Percentiles rank a stretch among this genome's conserved stretches.
phyloP scores from a whole-genome alignment of 805 yeast species.

The Isabelozyma rhagii region DNA sequence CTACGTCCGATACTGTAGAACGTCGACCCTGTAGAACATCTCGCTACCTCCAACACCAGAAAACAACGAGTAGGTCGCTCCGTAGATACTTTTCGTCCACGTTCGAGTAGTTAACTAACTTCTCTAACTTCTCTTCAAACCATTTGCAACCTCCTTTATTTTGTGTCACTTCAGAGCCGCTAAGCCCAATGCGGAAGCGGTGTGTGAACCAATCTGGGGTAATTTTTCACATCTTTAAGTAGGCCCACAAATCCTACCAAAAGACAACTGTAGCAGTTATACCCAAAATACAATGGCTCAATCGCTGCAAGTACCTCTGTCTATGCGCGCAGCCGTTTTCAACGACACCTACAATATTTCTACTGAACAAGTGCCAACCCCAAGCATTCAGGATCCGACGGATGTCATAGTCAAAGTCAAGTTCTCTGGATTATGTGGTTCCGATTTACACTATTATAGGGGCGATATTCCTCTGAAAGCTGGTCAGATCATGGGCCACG shows the following conservation, averaged over 20 bases:
- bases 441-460: slow-evolving; percentile 54
- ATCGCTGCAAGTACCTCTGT: slow-evolving; percentile 5
- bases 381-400: slow-evolving; percentile 29
- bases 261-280: neutral
- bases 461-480: slow-evolving; percentile 42
- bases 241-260: neutral
- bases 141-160: neutral
- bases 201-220: neutral
- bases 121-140: no score
- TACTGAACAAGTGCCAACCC: slow-evolving; percentile 38
- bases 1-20: neutral
- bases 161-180: neutral
- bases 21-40: neutral
- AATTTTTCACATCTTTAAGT: neutral
- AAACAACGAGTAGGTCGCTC: no score
- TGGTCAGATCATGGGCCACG: slow-evolving; percentile 50
- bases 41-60: neutral
- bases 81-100: no score
- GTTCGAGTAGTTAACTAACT: no score
- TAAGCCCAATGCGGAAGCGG: neutral
- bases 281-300: neutral
- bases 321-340: slow-evolving; percentile 52
- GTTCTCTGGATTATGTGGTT: slow-evolving; percentile 52
- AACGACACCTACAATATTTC: slow-evolving; percentile 40
- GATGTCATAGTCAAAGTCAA: slow-evolving; percentile 49